Conservation (phyloP, 2,329 filamentous ascomycete genomes). For the Ceratocystis alfenasii region DNA sequence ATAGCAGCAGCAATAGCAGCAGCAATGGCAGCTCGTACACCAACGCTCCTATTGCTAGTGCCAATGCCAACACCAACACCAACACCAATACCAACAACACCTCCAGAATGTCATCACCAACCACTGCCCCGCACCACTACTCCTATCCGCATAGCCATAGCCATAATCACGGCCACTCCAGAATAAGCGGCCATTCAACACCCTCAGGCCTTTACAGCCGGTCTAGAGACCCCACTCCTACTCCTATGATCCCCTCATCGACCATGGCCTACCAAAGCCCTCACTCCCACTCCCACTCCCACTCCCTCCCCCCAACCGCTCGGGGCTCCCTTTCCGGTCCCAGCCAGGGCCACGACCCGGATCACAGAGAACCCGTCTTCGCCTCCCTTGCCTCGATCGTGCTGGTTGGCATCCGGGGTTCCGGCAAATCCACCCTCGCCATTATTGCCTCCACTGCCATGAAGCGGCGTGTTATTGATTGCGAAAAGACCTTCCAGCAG, state of each 20-base stretch:
- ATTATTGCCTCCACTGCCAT: slow-evolving; percentile 63
- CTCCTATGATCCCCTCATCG: not conserved
- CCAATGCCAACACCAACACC: not conserved
- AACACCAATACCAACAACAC: not conserved
- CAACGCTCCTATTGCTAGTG: not conserved
- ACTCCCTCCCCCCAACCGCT: not conserved
- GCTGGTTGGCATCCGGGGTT: slow-evolving; percentile 59
- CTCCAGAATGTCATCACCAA: not conserved
- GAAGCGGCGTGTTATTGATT: slow-evolving; percentile 55
- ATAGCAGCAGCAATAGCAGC: slow-evolving; percentile 24
- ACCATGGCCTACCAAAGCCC: not conserved
- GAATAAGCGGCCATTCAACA: slow-evolving; percentile 25
- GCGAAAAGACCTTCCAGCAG: slow-evolving; percentile 56
- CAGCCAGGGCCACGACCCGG: slow-evolving; percentile 24
- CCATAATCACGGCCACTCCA: slow-evolving; percentile 25
- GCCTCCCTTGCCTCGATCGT: slow-evolving; percentile 56
- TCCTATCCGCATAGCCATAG: slow-evolving; percentile 25
- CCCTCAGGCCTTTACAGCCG: slow-evolving; percentile 8
- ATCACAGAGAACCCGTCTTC: slow-evolving; percentile 31
- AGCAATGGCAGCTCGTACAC: not conserved
- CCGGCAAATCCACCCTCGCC: slow-evolving; percentile 63
- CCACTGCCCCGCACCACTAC: slow-evolving; percentile 23
- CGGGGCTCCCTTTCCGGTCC: not conserved
- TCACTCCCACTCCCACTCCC: not conserved
- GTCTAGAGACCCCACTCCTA: not conserved